Evolutionary conservation across 345 rosid species (phyloP).

Genomic region (Salix dunnii): DNA sequence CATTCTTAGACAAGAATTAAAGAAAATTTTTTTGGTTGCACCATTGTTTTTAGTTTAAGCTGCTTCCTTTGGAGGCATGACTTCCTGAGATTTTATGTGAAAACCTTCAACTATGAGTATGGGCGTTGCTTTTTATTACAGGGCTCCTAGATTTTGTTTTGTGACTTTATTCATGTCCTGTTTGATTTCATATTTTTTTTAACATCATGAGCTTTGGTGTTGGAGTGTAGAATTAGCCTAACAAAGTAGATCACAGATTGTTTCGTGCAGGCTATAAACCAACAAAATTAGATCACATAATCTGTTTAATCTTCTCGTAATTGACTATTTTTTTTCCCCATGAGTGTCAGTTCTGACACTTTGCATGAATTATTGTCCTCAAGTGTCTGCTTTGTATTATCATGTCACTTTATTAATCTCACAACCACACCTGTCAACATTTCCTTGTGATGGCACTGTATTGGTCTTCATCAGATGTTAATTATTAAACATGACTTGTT

Average conservation of each 20-base stretch:
- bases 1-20: neutral
- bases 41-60: neutral
- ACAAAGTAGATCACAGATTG: neutral
- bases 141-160: neutral
- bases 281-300: neutral
- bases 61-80: neutral
- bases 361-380: too few relatives aligned
- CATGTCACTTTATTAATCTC: neutral
- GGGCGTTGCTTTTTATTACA: neutral
- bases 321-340: too few relatives aligned
- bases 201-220: neutral
- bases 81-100: neutral
- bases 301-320: neutral
- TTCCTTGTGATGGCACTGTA: neutral
- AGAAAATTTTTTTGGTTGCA: neutral
- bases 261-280: neutral
- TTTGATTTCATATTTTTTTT: slow-evolving; percentile 1
- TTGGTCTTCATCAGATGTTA: neutral
- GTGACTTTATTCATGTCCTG: neutral
- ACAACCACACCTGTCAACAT: neutral
- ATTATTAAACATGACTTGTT: neutral
- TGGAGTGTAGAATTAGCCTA: neutral
- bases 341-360: too few relatives aligned
- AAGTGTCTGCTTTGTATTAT: too few relatives aligned
- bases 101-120: neutral